phyloP scores from a whole-genome alignment of 148 eudicot genomes.

The Arctostaphylos glauca region DNA sequence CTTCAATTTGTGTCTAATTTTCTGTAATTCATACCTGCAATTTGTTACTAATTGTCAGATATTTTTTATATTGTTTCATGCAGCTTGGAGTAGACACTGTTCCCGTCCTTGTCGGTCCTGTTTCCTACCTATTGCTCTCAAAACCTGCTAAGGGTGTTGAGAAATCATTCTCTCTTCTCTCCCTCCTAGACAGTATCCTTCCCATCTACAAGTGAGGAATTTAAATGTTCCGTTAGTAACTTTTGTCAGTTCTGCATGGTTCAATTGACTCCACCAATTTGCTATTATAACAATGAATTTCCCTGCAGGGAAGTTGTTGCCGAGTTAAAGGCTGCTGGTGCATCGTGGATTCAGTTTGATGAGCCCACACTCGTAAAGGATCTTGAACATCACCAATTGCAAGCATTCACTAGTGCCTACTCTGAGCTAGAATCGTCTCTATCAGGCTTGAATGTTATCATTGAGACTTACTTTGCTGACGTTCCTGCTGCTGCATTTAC shows the following conservation, averaged over 20 bases:
- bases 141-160: slow-evolving; percentile 97
- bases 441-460: slow-evolving; percentile 63
- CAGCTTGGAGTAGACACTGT: slow-evolving; percentile 90
- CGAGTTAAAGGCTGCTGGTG: slow-evolving; percentile 93
- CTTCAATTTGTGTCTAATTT: background rate
- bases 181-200: slow-evolving; percentile 76
- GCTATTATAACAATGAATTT: background rate
- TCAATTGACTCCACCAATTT: slow-evolving; percentile 7
- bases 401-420: slow-evolving; percentile 85
- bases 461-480: slow-evolving; percentile 93
- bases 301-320: slow-evolving; percentile 77
- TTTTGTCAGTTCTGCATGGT: background rate
- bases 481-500: slow-evolving; percentile 72
- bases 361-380: slow-evolving; percentile 87
- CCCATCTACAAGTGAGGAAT: slow-evolving; percentile 76
- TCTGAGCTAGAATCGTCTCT: slow-evolving; percentile 62
- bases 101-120: slow-evolving; percentile 83
- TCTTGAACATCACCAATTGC: slow-evolving; percentile 71
- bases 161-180: slow-evolving; percentile 71
- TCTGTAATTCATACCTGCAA: background rate
- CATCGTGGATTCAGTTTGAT: slow-evolving; percentile 88
- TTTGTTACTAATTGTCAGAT: background rate
- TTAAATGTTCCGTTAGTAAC: background rate
- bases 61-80: slow-evolving; percentile 13
- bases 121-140: slow-evolving; percentile 73